These are phyloP conservation scores for Micractinium conductrix DNA, from an alignment of 139 green algal species.

Conservation along the genomic window DNA sequence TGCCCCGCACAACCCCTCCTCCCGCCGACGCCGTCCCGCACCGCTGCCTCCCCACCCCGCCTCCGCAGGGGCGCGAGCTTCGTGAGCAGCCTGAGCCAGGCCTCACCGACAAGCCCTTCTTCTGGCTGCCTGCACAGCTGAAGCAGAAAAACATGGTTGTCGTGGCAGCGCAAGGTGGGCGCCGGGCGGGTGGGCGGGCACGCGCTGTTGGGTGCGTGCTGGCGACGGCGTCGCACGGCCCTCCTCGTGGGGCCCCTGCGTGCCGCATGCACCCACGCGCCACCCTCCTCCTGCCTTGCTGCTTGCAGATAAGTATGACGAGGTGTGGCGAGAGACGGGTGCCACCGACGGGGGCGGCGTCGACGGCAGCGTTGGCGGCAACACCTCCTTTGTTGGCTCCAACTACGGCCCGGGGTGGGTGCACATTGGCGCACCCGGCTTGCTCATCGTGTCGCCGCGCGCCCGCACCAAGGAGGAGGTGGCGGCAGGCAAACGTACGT, in stretches of 20 bases:
- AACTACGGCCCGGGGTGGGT: neutral
- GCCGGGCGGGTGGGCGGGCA: neutral
- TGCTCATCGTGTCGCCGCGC: neutral
- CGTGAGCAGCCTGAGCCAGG: neutral
- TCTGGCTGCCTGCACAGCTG: slow-evolving; percentile 16
- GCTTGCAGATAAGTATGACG: neutral
- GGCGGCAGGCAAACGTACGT: too few species aligned
- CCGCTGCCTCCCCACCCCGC: too few species aligned
- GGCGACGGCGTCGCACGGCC: neutral
- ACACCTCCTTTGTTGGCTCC: neutral
- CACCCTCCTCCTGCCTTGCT: neutral
- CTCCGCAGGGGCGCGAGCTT: too few species aligned
- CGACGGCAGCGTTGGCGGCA: neutral
- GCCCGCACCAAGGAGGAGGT: neutral
- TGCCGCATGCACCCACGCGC: neutral
- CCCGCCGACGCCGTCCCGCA: too few species aligned
- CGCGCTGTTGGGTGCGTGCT: neutral
- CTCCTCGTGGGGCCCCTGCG: neutral
- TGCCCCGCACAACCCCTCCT: too few species aligned
- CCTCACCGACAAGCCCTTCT: neutral
- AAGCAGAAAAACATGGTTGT: neutral
- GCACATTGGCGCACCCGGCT: neutral
- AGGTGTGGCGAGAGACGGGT: neutral
- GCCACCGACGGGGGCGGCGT: neutral
- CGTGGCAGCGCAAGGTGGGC: slow-evolving; percentile 1